phyloP scores from a whole-genome alignment of 495 filamentous ascomycete genomes.

The Neurospora sp. region DNA sequence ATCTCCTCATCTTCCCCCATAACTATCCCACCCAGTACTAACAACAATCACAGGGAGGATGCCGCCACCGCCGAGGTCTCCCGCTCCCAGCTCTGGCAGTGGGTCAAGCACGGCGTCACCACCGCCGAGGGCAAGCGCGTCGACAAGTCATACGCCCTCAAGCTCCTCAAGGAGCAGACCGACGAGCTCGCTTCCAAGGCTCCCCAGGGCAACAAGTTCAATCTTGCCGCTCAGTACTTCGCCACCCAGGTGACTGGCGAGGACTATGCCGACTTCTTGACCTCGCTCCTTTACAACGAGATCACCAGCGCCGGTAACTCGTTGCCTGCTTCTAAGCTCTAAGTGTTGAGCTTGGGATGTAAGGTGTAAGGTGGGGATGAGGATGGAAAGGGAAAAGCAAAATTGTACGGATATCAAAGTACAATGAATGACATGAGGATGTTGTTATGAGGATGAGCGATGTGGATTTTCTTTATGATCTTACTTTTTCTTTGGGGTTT shows the following conservation, averaged over 20 bases:
- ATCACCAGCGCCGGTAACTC: constrained; percentile 74
- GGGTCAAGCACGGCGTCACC: constrained; percentile 74
- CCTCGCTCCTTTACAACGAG: constrained; percentile 87
- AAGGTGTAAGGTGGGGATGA: neutral
- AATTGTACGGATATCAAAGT: neutral
- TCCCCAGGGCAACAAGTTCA: constrained; percentile 84
- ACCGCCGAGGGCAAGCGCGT: constrained; percentile 88
- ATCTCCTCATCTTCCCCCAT: too few species aligned
- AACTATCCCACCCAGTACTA: neutral
- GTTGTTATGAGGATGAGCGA: neutral
- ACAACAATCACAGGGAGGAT: constrained; percentile 55
- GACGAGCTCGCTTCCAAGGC: constrained; percentile 64
- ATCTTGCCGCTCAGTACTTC: constrained; percentile 87
- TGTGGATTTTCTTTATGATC: neutral
- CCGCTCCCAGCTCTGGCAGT: constrained; percentile 92
- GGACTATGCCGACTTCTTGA: constrained; percentile 96
- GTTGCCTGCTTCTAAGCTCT: constrained; percentile 70
- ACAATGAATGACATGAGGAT: neutral
- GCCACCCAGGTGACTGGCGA: constrained; percentile 88
- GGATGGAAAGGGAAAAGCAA: neutral
- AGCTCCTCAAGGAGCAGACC: constrained; percentile 80
- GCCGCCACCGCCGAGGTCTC: constrained; percentile 95
- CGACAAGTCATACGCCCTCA: constrained; percentile 81
- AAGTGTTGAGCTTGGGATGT: constrained; percentile 11
- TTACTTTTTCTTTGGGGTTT: neutral